These are phyloP conservation scores for Tylopilus rubrobrunneus DNA, from an alignment of 768 basidiomycete genomes.

Conservation along the genomic window DNA sequence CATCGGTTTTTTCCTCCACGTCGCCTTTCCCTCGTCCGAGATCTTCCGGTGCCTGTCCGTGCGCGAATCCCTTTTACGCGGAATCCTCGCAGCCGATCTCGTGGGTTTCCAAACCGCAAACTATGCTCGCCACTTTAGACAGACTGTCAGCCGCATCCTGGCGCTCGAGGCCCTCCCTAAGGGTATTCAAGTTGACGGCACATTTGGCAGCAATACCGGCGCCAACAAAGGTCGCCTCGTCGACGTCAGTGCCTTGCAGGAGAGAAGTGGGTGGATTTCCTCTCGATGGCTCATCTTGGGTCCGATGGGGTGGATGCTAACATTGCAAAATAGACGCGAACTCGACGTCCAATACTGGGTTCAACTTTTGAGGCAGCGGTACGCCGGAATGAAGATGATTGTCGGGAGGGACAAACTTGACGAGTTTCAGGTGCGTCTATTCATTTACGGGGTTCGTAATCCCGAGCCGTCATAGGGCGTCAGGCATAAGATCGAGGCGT, in stretches of 20 bases:
- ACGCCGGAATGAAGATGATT: slow-evolving; percentile 80
- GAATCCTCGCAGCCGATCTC: slow-evolving; percentile 90
- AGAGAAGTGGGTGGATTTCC: slow-evolving; percentile 47
- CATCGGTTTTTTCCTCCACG: slow-evolving; percentile 91
- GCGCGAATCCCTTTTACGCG: slow-evolving; percentile 71
- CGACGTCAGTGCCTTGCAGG: slow-evolving; percentile 63
- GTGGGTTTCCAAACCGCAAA: slow-evolving; percentile 90
- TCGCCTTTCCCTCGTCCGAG: slow-evolving; percentile 93
- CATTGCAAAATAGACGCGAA: slow-evolving; percentile 44
- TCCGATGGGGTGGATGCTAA: slow-evolving; percentile 8
- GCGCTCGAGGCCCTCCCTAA: slow-evolving; percentile 79
- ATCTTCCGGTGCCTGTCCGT: slow-evolving; percentile 91
- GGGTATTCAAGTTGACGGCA: slow-evolving; percentile 61
- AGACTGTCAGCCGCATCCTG: slow-evolving; percentile 78
- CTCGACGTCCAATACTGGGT: slow-evolving; percentile 85
- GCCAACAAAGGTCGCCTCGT: slow-evolving; percentile 54
- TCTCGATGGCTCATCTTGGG: background rate
- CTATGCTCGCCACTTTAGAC: slow-evolving; percentile 79
- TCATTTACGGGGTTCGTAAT: background rate
- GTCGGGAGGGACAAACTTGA: slow-evolving; percentile 90
- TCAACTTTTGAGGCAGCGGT: slow-evolving; percentile 70
- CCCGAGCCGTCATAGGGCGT: slow-evolving; percentile 48
- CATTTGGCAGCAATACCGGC: slow-evolving; percentile 3
- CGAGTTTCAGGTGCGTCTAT: slow-evolving; percentile 56
- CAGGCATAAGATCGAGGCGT: slow-evolving; percentile 77